Base-by-base conservation (phyloP, 2,329 filamentous ascomycete genomes). In the Venturia nashicola region DNA sequence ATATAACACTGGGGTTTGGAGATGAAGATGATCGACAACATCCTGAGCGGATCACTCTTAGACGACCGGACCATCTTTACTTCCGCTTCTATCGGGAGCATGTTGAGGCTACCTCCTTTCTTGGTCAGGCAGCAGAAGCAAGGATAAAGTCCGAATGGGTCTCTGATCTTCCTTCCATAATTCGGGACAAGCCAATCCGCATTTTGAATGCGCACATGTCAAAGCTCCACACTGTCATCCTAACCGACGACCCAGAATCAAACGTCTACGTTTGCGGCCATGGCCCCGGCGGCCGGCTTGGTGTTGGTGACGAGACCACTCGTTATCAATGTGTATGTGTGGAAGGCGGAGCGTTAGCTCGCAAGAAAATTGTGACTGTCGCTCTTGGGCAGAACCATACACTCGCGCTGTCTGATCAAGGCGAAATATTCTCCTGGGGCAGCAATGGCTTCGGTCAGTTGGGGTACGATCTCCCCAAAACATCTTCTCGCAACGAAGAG, bases 351-450 rank as follows among this genome's bases (percentile, higher is more conserved):
- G 83, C 80, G 1, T 77, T 97, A 4, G 79, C 82, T 0, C 88
- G 90, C 61, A 92, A 87, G 72, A 89, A 86, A 69, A 82, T 97
- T 5, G 78, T 83, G 2, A 83, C 86, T n/a, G 82, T 96, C 59
- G 91, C 91, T 1, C 80, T 99, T 3, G 94, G 94, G 0, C 90
- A 95, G 71, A 94, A 96, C 68, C 94, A 99, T 72, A 90, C 89
- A 3, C 80, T 99, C 72, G 93, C 91, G 1, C 79, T 97, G 6
- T 89, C 90, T 3, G 86, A 86, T n/a, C 82, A 86, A 62, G 93
- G 94, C n/a, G 90, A 95, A 68, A 84, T 96, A 6, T 96, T 90
- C 79, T 94, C 91, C 1, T 99, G 94, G 94, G 94, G 94, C 8
- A 89, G 88, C 68, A 97, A 97, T 70, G 86, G 82, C 8, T 87